Base-by-base conservation (phyloP, 805 yeast species). In the Torulaspora franciscae region DNA sequence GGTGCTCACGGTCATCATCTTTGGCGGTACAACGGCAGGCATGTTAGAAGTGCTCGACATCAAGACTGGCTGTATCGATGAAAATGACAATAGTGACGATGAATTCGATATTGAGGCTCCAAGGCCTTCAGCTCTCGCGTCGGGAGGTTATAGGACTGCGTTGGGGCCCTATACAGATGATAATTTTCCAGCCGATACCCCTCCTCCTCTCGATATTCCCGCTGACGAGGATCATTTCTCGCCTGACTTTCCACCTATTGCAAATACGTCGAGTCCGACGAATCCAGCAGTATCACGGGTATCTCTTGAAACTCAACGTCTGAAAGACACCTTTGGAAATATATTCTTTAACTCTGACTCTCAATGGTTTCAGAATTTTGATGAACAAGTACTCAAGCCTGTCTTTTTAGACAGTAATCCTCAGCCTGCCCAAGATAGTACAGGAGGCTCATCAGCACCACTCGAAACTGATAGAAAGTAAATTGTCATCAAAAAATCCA, bases 21-120 rank as follows among this genome's bases (percentile, higher is more conserved):
- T 93, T 65, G 99, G 99, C 47, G 99, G 99, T 30, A 93, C 99
- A 1, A 93, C 98, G 0, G 97, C 99, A 1, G 86, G 95, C 36
- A 93, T 93, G 99, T 76, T 93, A 48, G 99, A 93, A 63, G 86
- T 91, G 54, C 72, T 93, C 54, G 93, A 95, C 37, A 95, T 93
- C 55, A 83, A 85, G 55, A 85, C 95, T 2, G 99, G 99, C 1
- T 87, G 91, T 51, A 74, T 85, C 14, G 91, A 83, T 54, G 95
- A 87, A 46, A 66, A 68, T 40, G 76, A 68, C 45, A 90, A 81
- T 32, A 80, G 88, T 40, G 99, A 93, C 65, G 98, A 93, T 59
- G 99, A 93, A 63, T 91, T 91, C 63, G 97, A 91, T 60, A 83
- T 89, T 38, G 97, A 90, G 66, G 85, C 86, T 30, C 75, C 85